Percentiles rank a stretch among this genome's conserved stretches.
These are phyloP conservation scores for Rhododendron williamsianum DNA, from an alignment of 148 eudicot genomes.

Conservation along the genomic window DNA sequence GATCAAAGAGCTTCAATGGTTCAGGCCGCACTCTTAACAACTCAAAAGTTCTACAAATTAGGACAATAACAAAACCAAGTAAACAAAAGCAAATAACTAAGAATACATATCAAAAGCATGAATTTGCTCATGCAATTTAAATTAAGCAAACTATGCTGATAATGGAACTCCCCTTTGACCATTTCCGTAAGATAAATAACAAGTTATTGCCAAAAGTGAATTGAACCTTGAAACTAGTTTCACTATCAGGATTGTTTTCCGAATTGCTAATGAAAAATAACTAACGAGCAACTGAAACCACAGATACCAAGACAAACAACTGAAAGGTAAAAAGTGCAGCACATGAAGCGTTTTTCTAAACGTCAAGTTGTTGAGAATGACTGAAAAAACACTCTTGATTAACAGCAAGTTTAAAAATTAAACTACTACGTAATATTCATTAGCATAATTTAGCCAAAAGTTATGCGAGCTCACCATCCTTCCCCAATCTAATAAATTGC, in stretches of 20 bases:
- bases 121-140: neutral
- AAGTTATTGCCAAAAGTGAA: neutral
- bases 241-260: neutral
- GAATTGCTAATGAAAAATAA: neutral
- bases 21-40: conserved; percentile 7
- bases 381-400: too few species aligned
- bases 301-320: neutral
- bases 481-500: conserved; percentile 48
- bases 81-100: neutral
- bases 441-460: neutral
- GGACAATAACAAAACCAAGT: neutral
- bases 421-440: neutral
- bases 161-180: neutral
- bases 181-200: neutral
- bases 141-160: neutral
- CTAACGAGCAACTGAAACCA: neutral
- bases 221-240: neutral
- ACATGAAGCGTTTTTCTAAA: too few species aligned
- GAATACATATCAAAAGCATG: neutral
- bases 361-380: too few species aligned
- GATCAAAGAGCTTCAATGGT: neutral
- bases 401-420: too few species aligned
- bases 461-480: conserved; percentile 37
- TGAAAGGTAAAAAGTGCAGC: too few species aligned
- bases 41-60: conserved; percentile 34